Conservation (phyloP, 768 basidiomycete species). For the Kondoa subrosea region DNA sequence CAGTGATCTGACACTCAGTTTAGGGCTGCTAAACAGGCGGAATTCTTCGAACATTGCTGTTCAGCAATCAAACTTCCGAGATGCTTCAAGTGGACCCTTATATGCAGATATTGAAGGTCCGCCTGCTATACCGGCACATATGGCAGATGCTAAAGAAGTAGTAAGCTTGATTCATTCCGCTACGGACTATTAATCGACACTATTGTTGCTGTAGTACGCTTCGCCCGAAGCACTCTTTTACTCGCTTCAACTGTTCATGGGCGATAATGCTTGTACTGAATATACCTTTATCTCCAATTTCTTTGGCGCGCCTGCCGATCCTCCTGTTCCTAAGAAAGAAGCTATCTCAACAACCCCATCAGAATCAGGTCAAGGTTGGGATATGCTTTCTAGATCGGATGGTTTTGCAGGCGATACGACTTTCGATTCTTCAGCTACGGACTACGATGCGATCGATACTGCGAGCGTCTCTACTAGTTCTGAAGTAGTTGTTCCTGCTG, state of each 20-base stretch:
- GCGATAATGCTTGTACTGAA: slow-evolving; percentile 88
- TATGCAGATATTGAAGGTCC: slow-evolving; percentile 51
- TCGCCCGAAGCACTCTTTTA: slow-evolving; percentile 67
- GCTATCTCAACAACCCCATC: neutral
- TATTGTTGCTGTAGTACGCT: slow-evolving; percentile 46
- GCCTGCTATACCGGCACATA: slow-evolving; percentile 60
- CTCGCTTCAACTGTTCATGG: slow-evolving; percentile 69
- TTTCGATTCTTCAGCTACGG: neutral
- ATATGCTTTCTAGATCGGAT: neutral
- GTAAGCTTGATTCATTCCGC: neutral
- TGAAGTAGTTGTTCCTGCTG: slow-evolving; percentile 1
- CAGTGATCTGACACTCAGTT: neutral
- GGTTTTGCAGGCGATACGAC: neutral
- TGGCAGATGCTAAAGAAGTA: slow-evolving; percentile 71
- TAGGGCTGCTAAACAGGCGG: neutral
- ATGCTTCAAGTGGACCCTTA: neutral
- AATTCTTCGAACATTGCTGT: neutral
- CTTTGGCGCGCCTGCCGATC: slow-evolving; percentile 40
- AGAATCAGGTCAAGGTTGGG: neutral
- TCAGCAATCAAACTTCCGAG: neutral
- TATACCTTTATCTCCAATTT: slow-evolving; percentile 73
- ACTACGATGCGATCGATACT: neutral
- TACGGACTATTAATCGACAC: slow-evolving; percentile 39
- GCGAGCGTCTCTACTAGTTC: neutral
- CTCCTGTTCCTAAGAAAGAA: slow-evolving; percentile 3